phyloP scores from a whole-genome alignment of 1,139 yeast genomes.

The Yamadazyma atlantica region DNA sequence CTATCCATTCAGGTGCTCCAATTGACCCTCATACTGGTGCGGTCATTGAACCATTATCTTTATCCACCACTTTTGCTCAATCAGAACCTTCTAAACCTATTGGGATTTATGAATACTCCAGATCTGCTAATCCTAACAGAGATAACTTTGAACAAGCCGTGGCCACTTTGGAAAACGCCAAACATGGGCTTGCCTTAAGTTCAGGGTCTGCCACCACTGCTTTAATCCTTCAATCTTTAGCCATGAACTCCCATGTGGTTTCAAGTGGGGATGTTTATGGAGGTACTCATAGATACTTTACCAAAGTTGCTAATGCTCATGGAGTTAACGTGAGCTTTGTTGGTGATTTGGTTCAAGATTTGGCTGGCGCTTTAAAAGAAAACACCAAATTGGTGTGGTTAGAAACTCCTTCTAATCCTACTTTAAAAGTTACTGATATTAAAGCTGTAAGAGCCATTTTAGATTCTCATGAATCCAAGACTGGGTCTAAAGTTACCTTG shows the following conservation, averaged over 20 bases:
- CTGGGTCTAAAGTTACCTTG: slow-evolving; percentile 51
- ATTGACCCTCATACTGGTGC: slow-evolving; percentile 80
- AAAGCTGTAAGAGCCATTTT: slow-evolving; percentile 55
- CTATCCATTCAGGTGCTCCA: slow-evolving; percentile 82
- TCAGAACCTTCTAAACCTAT: slow-evolving; percentile 72
- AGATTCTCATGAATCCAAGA: slow-evolving; percentile 44
- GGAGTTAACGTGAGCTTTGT: slow-evolving; percentile 74
- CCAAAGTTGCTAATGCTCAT: slow-evolving; percentile 80
- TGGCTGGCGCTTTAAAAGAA: slow-evolving; percentile 53
- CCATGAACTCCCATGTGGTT: slow-evolving; percentile 71
- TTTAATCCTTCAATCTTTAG: slow-evolving; percentile 69
- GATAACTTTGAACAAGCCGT: slow-evolving; percentile 77
- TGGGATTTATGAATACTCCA: slow-evolving; percentile 81
- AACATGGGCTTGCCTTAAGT: slow-evolving; percentile 74
- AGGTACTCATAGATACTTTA: slow-evolving; percentile 90
- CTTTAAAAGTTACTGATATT: slow-evolving; percentile 74
- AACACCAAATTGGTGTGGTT: slow-evolving; percentile 83
- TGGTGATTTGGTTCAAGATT: slow-evolving; percentile 59
- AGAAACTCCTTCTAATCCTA: slow-evolving; percentile 89
- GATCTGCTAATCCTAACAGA: slow-evolving; percentile 89
- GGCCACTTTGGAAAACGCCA: slow-evolving; percentile 78
- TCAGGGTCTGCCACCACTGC: slow-evolving; percentile 91
- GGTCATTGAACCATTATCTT: slow-evolving; percentile 80
- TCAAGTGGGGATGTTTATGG: slow-evolving; percentile 91
- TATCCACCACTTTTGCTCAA: slow-evolving; percentile 87